Evolutionary conservation across 805 yeast genomes (phyloP), one percentile per base, ranked within the genome.

Genomic region (Jamesozyma jinghongensis): DNA sequence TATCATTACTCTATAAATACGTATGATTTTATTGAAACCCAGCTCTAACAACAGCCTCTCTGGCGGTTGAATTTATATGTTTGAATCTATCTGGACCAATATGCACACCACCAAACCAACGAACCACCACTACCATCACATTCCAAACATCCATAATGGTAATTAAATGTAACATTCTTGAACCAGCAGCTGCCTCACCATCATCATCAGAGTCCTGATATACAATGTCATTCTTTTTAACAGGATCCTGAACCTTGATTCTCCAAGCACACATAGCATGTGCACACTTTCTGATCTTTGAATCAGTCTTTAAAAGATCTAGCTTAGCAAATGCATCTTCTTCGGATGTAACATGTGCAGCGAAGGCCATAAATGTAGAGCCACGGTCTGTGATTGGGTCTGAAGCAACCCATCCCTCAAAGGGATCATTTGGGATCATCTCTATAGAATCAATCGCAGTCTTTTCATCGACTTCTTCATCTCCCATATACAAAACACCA

Each of bases 151-250:
- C 86, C 84, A 81, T 81, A 48, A 77, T 73, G 29, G 84, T 75
- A 48, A 88, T 62, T 36, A 88, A 61, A 65, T 86, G 95, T 38
- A 87, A 61, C 70, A 88, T 65, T 43, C 96, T 67, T 4, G 88
- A 77, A 8, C 98, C 98, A 1, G 97, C 95, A 1, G 97, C 97
- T 0, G 94, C 73, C 56, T 92, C 98, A 3, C 98, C 98, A 56
- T 90, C 98, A 59, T 92, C 97, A 55, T 92, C 97, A 51, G 85
- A 87, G 52, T 92, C 97, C 52, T 85, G 92, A 36, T 70, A 73
- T 29, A 72, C 68, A 0, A 77, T 73, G 0, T 79, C 85, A 20
- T 63, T 52, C 3, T 38, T 33, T 22, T 44, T 40, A 17, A 34
- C 43, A 3, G 14, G 16, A 16, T 69, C 67, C 14, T 49, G 40